A percentile compares a stretch with the other conserved stretches of the same genome.
These are phyloP conservation scores for Fusarium papillatum DNA, from an alignment of 2,329 filamentous ascomycete species.

Conservation along the genomic window DNA sequence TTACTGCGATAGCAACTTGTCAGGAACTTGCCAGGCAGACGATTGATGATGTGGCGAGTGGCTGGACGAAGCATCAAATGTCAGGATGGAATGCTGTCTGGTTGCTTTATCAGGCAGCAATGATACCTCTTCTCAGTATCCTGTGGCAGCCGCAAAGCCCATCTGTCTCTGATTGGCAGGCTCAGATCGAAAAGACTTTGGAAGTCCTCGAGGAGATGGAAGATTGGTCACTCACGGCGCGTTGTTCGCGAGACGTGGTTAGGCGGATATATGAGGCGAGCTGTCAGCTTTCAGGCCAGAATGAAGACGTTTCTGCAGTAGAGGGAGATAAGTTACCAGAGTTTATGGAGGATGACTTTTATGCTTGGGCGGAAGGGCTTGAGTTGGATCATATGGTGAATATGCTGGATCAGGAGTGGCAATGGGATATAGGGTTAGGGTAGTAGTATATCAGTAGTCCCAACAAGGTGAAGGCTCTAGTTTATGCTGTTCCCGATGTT, in stretches of 20 bases:
- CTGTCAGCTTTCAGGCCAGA: background rate
- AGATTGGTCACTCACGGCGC: background rate
- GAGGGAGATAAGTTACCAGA: background rate
- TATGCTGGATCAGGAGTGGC: background rate
- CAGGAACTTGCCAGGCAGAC: background rate
- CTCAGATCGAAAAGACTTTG: background rate
- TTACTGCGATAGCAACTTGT: background rate
- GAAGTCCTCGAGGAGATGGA: background rate
- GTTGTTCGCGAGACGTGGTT: background rate
- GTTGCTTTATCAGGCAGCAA: background rate
- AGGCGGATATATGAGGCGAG: background rate
- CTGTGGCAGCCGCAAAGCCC: background rate
- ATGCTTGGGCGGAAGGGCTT: background rate
- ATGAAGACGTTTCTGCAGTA: background rate
- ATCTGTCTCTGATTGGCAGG: background rate
- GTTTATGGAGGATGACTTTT: background rate
- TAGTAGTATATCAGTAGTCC: background rate
- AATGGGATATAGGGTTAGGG: background rate
- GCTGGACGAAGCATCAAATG: background rate
- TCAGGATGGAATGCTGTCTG: background rate
- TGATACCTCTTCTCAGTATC: background rate
- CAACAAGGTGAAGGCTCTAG: background rate
- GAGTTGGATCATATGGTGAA: background rate
- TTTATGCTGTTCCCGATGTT: no score
- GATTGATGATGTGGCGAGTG: background rate